Evolutionary conservation across 2,329 filamentous ascomycete genomes (phyloP), one percentile per base, ranked within the genome.

Genomic region (Paraphaeosphaeria sporulosa): DNA sequence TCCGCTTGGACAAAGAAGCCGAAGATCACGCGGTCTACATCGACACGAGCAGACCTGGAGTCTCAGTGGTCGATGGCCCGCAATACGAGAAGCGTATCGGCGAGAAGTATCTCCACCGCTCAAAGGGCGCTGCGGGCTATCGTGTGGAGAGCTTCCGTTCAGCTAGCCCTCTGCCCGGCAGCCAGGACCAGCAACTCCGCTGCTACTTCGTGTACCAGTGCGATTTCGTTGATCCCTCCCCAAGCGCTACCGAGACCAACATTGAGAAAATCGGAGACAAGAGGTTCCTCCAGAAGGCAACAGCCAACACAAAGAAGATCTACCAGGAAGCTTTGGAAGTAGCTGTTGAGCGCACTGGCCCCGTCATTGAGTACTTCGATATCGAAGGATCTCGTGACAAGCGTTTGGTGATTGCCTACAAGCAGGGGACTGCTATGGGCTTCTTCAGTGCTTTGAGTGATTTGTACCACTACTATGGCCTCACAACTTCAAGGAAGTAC

Each of bases 131-230:
- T 71, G 89, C 90, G 76, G 88, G 88, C 70, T 99, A 96, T 83
- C 92, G 95, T 55, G 93, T 99, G 36, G 95, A 99, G 85, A 97
- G 94, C 23, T 99, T 99, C 87, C 90, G 95, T 63, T 97, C 95
- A 2, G 90, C 91, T 3, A 94, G 91, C 64, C 88, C 90, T 34
- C 84, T 98, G 44, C 92, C 92, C 9, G 85, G 88, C 47, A 86
- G 87, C 62, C 89, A 90, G 58, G 90, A 93, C 73, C 89, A 94
- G 59, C 92, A 94, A 57, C 84, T 99, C 58, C 91, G 95, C 64
- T 99, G 95, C 84, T 99, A 99, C 83, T 99, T 99, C 76, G 93
- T 99, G 69, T 99, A 99, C 84, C 92, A 97, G 80, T 97, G 94
- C 79, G 89, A 91, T 74, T 99, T 98, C 79, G 89, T 88, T 68